Conservation (phyloP, 768 basidiomycete species). For the Russula foetens region DNA sequence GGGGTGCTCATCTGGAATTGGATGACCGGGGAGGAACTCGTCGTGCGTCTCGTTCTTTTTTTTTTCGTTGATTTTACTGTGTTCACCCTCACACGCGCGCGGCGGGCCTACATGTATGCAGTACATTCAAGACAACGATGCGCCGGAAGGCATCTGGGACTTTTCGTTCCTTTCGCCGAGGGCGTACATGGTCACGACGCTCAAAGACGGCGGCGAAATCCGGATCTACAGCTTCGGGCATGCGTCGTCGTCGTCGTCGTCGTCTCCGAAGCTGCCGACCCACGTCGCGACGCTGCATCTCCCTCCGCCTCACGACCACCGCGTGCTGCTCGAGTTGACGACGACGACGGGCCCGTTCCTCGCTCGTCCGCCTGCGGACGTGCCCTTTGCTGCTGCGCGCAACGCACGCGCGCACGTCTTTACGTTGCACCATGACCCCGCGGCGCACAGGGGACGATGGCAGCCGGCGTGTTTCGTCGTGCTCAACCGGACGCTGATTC, state of each 20-base stretch:
- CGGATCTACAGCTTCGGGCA: slow-evolving; percentile 34
- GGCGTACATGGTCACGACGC: slow-evolving; percentile 36
- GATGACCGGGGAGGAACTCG: slow-evolving; percentile 34
- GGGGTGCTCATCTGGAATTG: slow-evolving; percentile 46
- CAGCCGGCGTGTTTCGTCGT: slow-evolving; percentile 27
- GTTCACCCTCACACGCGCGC: no score
- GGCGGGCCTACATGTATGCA: no score
- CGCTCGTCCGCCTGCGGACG: not conserved
- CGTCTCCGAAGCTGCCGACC: not conserved
- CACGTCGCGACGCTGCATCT: slow-evolving; percentile 25
- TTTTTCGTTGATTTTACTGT: not conserved
- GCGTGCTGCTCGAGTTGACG: slow-evolving; percentile 16
- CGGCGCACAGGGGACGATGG: slow-evolving; percentile 5
- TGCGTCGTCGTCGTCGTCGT: slow-evolving; percentile 14
- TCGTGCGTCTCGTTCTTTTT: slow-evolving; percentile 30
- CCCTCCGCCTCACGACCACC: slow-evolving; percentile 17
- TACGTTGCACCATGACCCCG: slow-evolving; percentile 22
- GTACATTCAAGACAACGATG: slow-evolving; percentile 27
- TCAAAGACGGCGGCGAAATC: slow-evolving; percentile 30
- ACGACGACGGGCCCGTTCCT: slow-evolving; percentile 28
- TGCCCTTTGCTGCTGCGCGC: slow-evolving; percentile 22
- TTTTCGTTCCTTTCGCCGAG: slow-evolving; percentile 41
- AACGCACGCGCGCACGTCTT: slow-evolving; percentile 25
- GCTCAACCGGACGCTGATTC: slow-evolving; percentile 28
- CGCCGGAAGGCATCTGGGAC: slow-evolving; percentile 28